Evolutionary conservation across 176 grass and related monocot species (phyloP).

Genomic region (Coix lacrymajobi): DNA sequence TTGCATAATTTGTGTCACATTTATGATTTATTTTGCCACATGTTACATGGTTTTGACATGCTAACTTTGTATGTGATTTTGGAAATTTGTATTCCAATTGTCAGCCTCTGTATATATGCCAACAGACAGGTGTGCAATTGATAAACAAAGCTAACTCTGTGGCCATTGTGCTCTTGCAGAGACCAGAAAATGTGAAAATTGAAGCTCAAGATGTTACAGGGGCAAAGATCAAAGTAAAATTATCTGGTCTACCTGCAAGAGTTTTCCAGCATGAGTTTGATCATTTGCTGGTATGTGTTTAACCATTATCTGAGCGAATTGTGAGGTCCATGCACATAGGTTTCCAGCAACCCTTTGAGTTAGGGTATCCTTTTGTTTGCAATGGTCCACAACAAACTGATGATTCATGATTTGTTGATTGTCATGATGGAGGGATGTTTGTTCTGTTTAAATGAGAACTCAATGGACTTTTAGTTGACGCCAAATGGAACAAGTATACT

Average conservation of each 20-base stretch:
- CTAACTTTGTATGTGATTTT: not conserved
- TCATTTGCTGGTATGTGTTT: slow-evolving; percentile 64
- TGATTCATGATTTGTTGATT: slow-evolving; percentile 1
- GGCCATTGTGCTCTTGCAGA: slow-evolving; percentile 55
- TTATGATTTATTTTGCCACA: not conserved
- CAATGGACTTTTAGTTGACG: not conserved
- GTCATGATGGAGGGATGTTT: slow-evolving; percentile 1
- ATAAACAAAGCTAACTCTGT: slow-evolving; percentile 1
- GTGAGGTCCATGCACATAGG: slow-evolving; percentile 24
- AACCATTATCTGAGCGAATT: slow-evolving; percentile 51
- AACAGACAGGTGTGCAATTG: not conserved
- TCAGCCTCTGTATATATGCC: not conserved
- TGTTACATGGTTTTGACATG: not conserved
- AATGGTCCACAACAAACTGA: not conserved
- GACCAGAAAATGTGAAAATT: slow-evolving; percentile 87
- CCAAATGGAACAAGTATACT: not conserved
- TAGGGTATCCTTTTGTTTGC: not conserved
- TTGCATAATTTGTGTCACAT: not conserved
- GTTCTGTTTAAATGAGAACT: not conserved
- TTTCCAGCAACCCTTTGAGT: slow-evolving; percentile 30
- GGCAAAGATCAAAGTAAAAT: slow-evolving; percentile 74
- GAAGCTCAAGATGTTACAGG: slow-evolving; percentile 82
- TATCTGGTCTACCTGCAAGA: slow-evolving; percentile 73
- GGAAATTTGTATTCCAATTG: not conserved
- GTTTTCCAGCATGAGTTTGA: slow-evolving; percentile 99